phyloP scores from a whole-genome alignment of 352 stramenopile genomes.

The Globisporangium cederbergense region DNA sequence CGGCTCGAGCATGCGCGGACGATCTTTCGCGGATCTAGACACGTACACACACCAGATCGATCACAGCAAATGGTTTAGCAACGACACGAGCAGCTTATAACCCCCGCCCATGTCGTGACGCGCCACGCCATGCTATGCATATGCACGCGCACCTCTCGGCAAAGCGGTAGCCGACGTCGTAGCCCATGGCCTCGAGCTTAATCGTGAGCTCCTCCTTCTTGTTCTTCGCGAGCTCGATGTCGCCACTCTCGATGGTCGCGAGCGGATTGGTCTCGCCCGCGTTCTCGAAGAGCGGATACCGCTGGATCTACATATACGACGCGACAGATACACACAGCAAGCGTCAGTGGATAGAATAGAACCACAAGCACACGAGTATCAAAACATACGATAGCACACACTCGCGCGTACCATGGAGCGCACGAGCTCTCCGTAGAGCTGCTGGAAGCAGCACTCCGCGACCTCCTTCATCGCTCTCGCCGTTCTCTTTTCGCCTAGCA shows the following conservation, averaged over 20 bases:
- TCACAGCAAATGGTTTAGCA: background rate
- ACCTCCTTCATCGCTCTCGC: slow-evolving; percentile 67
- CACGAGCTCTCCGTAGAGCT: slow-evolving; percentile 85
- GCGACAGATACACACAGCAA: background rate
- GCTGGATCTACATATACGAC: slow-evolving; percentile 43
- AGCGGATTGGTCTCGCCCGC: slow-evolving; percentile 22
- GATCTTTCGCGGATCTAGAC: slow-evolving; percentile 53
- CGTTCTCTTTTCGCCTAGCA: background rate
- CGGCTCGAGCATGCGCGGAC: slow-evolving; percentile 79
- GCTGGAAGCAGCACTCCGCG: slow-evolving; percentile 83
- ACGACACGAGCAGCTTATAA: background rate
- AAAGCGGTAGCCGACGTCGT: slow-evolving; percentile 85
- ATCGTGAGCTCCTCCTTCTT: slow-evolving; percentile 75
- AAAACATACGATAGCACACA: background rate
- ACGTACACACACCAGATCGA: background rate
- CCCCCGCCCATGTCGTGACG: background rate
- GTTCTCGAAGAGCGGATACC: slow-evolving; percentile 41
- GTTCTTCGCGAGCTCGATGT: slow-evolving; percentile 46
- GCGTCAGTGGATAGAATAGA: background rate
- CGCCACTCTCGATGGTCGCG: slow-evolving; percentile 20
- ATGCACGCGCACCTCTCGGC: slow-evolving; percentile 46
- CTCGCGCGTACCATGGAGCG: slow-evolving; percentile 68
- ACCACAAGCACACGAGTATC: background rate
- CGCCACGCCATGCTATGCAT: too few relatives aligned
- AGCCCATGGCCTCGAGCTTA: slow-evolving; percentile 84